These are phyloP conservation scores for Mesembryanthemum crystallinum DNA, from an alignment of 148 eudicot species.

Conservation along the genomic window DNA sequence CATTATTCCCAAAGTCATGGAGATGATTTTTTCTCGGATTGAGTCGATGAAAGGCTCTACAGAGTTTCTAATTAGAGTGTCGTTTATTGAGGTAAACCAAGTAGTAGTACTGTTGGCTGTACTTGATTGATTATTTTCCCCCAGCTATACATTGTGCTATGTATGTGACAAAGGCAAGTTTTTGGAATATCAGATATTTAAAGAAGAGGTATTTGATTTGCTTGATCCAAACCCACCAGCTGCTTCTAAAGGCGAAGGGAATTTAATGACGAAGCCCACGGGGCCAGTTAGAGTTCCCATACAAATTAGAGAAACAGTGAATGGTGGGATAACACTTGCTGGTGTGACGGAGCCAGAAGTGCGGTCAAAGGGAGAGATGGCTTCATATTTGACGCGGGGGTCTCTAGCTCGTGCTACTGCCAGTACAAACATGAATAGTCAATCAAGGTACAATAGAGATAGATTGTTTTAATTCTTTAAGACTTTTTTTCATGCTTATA, in stretches of 20 bases:
- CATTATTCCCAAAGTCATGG: slow-evolving; percentile 85
- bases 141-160: neutral
- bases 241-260: slow-evolving; percentile 49
- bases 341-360: slow-evolving; percentile 97
- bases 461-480: neutral
- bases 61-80: slow-evolving; percentile 75
- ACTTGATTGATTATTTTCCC: neutral
- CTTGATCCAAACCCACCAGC: slow-evolving; percentile 50
- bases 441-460: slow-evolving; percentile 62
- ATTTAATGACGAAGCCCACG: slow-evolving; percentile 34
- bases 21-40: slow-evolving; percentile 65
- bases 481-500: neutral
- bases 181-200: slow-evolving; percentile 59
- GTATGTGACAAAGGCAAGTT: neutral
- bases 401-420: slow-evolving; percentile 88
- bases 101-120: neutral
- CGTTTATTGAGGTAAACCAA: slow-evolving; percentile 79
- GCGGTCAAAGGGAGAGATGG: slow-evolving; percentile 84
- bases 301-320: slow-evolving; percentile 79
- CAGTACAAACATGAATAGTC: slow-evolving; percentile 97
- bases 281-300: slow-evolving; percentile 79
- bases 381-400: slow-evolving; percentile 65
- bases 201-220: slow-evolving; percentile 95
- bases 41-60: slow-evolving; percentile 50
- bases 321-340: slow-evolving; percentile 88